Conservation (phyloP, 495 filamentous ascomycete genomes). For the Trichoderma gamsii region DNA sequence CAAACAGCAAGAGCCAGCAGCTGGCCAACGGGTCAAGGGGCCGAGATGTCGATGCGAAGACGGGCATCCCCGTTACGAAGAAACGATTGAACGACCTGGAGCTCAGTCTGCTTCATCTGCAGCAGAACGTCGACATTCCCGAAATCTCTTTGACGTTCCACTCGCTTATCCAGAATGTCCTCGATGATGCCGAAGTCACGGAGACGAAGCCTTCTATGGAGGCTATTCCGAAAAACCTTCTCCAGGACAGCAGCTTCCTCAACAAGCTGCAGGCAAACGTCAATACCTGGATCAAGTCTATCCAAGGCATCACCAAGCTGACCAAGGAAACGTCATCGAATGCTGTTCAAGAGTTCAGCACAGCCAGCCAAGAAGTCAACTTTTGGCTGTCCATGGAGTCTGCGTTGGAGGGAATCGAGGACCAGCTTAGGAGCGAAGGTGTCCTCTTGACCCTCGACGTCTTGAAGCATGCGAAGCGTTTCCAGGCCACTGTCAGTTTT, state of each 20-base stretch:
- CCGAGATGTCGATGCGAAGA: slow-evolving; percentile 82
- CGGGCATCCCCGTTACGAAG: slow-evolving; percentile 91
- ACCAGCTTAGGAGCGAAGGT: slow-evolving; percentile 78
- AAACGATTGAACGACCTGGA: slow-evolving; percentile 93
- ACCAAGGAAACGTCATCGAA: slow-evolving; percentile 68
- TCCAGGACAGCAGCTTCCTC: slow-evolving; percentile 81
- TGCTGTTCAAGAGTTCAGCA: slow-evolving; percentile 27
- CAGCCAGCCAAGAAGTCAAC: slow-evolving; percentile 93
- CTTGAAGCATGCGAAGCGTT: slow-evolving; percentile 89
- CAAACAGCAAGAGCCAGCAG: slow-evolving; percentile 80
- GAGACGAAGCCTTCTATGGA: slow-evolving; percentile 65
- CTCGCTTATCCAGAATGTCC: slow-evolving; percentile 74
- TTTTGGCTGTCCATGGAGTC: slow-evolving; percentile 97
- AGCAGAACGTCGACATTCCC: slow-evolving; percentile 97
- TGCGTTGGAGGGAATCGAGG: slow-evolving; percentile 81
- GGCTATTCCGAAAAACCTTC: slow-evolving; percentile 60
- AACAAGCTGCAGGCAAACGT: slow-evolving; percentile 91
- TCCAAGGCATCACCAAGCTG: slow-evolving; percentile 94
- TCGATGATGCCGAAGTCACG: slow-evolving; percentile 64
- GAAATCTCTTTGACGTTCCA: slow-evolving; percentile 79
- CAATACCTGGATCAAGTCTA: slow-evolving; percentile 96
- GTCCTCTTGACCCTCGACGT: slow-evolving; percentile 90
- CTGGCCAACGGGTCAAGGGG: slow-evolving; percentile 55
- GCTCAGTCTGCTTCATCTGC: slow-evolving; percentile 78
- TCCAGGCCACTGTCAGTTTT: slow-evolving; percentile 94